phyloP scores from a whole-genome alignment of 2,329 filamentous ascomycete genomes.

The Botryotinia calthae region DNA sequence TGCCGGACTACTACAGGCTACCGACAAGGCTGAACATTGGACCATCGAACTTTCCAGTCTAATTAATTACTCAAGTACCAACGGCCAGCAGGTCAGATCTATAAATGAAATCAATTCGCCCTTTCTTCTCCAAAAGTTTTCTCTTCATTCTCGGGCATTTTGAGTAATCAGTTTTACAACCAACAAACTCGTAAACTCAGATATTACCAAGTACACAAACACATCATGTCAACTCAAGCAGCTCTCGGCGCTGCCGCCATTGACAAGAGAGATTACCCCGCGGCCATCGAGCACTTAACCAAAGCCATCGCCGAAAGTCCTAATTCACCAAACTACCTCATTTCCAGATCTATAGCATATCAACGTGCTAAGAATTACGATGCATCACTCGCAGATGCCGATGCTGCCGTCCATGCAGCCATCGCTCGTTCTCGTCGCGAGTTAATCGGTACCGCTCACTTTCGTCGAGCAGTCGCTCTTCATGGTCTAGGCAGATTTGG shows the following conservation, averaged over 20 bases:
- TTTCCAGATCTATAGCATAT: slow-evolving; percentile 78
- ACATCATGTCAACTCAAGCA: slow-evolving; percentile 49
- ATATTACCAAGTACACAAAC: neutral
- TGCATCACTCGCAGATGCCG: slow-evolving; percentile 67
- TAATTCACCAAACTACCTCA: slow-evolving; percentile 73
- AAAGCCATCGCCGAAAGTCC: slow-evolving; percentile 63
- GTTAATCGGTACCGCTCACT: slow-evolving; percentile 76
- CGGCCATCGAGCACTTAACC: slow-evolving; percentile 67
- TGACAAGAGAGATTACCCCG: slow-evolving; percentile 58
- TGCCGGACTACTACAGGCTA: neutral
- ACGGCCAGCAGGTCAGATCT: neutral
- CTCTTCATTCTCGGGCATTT: neutral
- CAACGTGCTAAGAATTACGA: slow-evolving; percentile 60
- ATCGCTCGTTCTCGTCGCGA: slow-evolving; percentile 69
- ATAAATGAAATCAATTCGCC: neutral
- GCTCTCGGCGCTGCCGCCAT: slow-evolving; percentile 59
- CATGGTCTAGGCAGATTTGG: slow-evolving; percentile 69
- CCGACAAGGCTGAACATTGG: neutral
- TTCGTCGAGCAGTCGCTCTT: slow-evolving; percentile 73
- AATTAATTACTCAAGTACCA: neutral
- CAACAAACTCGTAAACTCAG: neutral
- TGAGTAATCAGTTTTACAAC: neutral
- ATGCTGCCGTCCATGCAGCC: slow-evolving; percentile 61
- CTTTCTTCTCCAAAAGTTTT: neutral
- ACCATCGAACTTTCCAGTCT: slow-evolving; percentile 1